Conservation (phyloP, 441 rosid species). For the Jatropha multifida region DNA sequence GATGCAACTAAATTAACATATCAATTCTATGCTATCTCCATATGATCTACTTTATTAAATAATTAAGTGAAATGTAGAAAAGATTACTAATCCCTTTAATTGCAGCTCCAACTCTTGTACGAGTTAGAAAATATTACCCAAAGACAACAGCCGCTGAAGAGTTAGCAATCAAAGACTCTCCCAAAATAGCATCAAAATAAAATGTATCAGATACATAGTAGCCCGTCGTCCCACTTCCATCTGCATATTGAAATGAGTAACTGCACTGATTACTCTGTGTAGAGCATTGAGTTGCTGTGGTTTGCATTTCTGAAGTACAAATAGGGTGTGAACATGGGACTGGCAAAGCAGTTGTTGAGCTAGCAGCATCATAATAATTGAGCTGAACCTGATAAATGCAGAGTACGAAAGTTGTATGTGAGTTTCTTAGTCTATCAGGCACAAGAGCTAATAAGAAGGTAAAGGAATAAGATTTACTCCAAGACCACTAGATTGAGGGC, state of each 20-base stretch:
- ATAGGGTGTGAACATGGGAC: constrained; percentile 66
- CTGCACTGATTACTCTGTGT: constrained; percentile 63
- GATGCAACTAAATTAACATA: background rate
- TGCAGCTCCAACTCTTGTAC: background rate
- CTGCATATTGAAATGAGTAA: constrained; percentile 89
- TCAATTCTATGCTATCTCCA: background rate
- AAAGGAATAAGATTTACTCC: constrained; percentile 48
- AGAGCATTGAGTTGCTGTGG: constrained; percentile 66
- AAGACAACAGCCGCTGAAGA: constrained; percentile 73
- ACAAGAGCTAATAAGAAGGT: constrained; percentile 8
- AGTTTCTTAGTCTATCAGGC: constrained; percentile 2
- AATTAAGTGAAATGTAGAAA: background rate
- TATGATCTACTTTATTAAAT: background rate
- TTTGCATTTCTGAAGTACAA: constrained; percentile 52
- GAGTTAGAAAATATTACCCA: constrained; percentile 56
- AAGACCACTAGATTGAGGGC: constrained; percentile 83
- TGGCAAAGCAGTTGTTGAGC: constrained; percentile 59
- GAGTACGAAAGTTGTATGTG: constrained; percentile 19
- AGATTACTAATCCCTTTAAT: background rate
- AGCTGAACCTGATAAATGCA: constrained; percentile 60
- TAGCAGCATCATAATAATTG: constrained; percentile 61
- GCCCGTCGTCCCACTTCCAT: constrained; percentile 94
- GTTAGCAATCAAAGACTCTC: constrained; percentile 53
- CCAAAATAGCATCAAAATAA: constrained; percentile 58
- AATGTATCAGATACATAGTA: constrained; percentile 76